Percentiles rank a stretch among this genome's conserved stretches.
phyloP scores from a whole-genome alignment of 163 green algal species.

The Prototheca stagnorum region DNA sequence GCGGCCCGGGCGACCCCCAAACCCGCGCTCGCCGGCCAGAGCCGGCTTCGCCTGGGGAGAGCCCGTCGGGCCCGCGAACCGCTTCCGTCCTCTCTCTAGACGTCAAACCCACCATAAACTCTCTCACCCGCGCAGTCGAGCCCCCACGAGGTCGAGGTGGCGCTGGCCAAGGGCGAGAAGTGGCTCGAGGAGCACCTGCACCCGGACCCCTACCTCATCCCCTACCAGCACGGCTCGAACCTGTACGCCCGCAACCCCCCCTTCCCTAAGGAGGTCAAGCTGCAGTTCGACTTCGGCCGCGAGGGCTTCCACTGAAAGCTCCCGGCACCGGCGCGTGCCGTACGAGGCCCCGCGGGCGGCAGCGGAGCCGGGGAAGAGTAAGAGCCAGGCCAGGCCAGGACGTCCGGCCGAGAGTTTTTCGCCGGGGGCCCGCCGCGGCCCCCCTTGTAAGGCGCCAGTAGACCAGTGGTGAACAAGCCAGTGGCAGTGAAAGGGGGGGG shows the following conservation, averaged over 20 bases:
- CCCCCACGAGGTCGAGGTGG: constrained; percentile 10
- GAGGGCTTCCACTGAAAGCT: constrained; percentile 3
- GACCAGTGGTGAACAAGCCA: no score
- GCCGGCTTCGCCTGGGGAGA: background rate
- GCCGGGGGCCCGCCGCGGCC: no score
- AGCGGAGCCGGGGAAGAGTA: no score
- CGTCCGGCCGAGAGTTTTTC: no score
- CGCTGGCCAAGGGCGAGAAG: constrained; percentile 22
- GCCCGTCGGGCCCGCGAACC: no score
- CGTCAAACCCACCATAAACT: background rate
- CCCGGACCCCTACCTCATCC: constrained; percentile 41
- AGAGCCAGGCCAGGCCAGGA: no score
- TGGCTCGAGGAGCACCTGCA: constrained; percentile 18
- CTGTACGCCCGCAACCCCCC: constrained; percentile 39
- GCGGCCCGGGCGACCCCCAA: background rate
- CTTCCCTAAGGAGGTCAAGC: constrained; percentile 8
- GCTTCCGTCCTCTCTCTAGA: no score
- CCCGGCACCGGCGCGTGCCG: no score
- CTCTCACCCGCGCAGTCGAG: background rate
- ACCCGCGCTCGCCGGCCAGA: background rate
- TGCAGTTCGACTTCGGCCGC: constrained; percentile 4
- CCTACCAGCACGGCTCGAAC: constrained; percentile 32
- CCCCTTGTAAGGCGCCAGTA: background rate
- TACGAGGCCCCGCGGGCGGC: no score
- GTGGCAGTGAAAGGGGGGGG: no score